phyloP scores from a whole-genome alignment of 331 rosid genomes.

The Malus hybrid region DNA sequence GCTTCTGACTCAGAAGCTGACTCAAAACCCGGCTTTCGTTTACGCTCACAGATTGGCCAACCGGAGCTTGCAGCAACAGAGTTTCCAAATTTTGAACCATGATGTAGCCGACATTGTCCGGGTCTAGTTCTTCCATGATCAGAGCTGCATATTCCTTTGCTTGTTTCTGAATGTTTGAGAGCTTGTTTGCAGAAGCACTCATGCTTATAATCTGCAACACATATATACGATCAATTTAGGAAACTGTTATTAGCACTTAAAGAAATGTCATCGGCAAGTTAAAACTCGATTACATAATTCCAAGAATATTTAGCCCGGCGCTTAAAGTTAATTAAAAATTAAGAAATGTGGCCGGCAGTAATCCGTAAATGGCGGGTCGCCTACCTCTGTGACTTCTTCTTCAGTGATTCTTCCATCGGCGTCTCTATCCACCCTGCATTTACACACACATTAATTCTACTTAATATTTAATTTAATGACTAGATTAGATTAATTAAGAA shows the following conservation, averaged over 20 bases:
- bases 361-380: not conserved
- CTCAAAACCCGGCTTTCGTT: constrained; percentile 66
- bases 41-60: constrained; percentile 48
- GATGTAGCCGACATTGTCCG: constrained; percentile 64
- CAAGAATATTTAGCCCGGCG: too few relatives aligned
- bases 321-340: not conserved
- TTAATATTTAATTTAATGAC: not conserved
- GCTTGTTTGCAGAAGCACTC: constrained; percentile 79
- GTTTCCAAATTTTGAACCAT: constrained; percentile 70
- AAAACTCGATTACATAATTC: not conserved
- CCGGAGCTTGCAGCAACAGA: constrained; percentile 71
- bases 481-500: not conserved
- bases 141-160: constrained; percentile 81
- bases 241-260: too few relatives aligned
- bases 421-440: constrained; percentile 75
- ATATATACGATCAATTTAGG: not conserved
- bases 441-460: not conserved
- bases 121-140: constrained; percentile 91
- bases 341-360: not conserved
- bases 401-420: constrained; percentile 84
- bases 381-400: constrained; percentile 74
- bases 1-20: constrained; percentile 64
- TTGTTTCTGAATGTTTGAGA: constrained; percentile 65
- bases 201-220: constrained; percentile 61
- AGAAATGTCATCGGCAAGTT: too few relatives aligned